Evolutionary conservation across 805 yeast species (phyloP).

Genomic region (Saturnispora ahearnii): DNA sequence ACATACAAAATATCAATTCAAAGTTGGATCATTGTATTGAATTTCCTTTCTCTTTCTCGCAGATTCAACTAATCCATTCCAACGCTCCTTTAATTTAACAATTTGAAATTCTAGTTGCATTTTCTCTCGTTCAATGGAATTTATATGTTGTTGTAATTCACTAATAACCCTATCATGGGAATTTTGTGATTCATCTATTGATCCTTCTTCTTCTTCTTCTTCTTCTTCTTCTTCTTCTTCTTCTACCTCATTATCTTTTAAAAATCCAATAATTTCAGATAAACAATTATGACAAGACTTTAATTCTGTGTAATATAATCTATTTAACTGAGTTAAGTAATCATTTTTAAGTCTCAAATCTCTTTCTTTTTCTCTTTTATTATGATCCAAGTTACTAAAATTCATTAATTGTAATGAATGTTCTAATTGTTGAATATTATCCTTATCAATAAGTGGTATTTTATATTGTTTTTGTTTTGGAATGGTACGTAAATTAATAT

Average conservation of each 20-base stretch:
- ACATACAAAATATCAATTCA: neutral
- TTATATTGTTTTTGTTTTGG: constrained; percentile 14
- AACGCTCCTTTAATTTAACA: constrained; percentile 44
- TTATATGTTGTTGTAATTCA: constrained; percentile 20
- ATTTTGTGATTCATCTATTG: constrained; percentile 12
- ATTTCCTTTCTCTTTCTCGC: constrained; percentile 42
- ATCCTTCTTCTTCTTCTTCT: constrained; percentile 2
- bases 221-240: constrained; percentile 5
- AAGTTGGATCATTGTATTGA: neutral
- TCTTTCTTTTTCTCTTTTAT: constrained; percentile 10
- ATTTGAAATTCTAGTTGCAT: constrained; percentile 39
- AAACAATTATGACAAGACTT: constrained; percentile 23
- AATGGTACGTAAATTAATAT: constrained; percentile 14
- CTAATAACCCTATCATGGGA: constrained; percentile 12
- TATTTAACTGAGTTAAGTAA: constrained; percentile 20
- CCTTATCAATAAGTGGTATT: constrained; percentile 20
- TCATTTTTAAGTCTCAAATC: constrained; percentile 27
- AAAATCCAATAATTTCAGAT: constrained; percentile 13
- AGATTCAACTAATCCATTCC: constrained; percentile 59
- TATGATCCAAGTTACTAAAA: constrained; percentile 18
- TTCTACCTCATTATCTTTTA: constrained; percentile 7
- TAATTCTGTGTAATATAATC: constrained; percentile 25
- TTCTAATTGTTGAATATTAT: constrained; percentile 22
- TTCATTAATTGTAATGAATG: constrained; percentile 25
- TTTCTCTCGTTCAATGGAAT: constrained; percentile 25